Conservation (phyloP, 2,329 filamentous ascomycete species). For the Exophiala lecanii-corni region DNA sequence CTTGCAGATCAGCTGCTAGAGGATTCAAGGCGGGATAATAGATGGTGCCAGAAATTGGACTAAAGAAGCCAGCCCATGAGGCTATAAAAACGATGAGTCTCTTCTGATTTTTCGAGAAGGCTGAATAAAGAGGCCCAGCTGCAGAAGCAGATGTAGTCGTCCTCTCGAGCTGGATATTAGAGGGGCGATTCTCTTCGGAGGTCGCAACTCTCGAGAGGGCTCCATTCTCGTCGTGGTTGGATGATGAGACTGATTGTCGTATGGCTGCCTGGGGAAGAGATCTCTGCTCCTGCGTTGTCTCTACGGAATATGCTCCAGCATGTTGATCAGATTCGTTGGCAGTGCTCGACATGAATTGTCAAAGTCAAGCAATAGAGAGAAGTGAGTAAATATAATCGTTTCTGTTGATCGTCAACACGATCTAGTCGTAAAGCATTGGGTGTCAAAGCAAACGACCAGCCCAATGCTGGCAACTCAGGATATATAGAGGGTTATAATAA, state of each 20-base stretch:
- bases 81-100: constrained; percentile 38
- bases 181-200: constrained; percentile 1
- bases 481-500: too few relatives aligned
- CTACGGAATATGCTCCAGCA: not conserved
- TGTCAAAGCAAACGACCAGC: too few relatives aligned
- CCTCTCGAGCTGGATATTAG: constrained; percentile 10
- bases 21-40: constrained; percentile 43
- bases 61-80: constrained; percentile 40
- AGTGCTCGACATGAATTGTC: not conserved
- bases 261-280: too few relatives aligned
- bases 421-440: too few relatives aligned
- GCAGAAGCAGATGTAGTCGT: constrained; percentile 14
- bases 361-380: too few relatives aligned
- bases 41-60: constrained; percentile 43
- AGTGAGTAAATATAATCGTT: too few relatives aligned
- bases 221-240: not conserved
- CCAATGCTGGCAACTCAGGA: too few relatives aligned
- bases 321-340: not conserved
- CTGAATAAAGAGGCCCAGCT: constrained; percentile 28
- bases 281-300: not conserved
- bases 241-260: too few relatives aligned
- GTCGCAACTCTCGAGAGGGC: constrained; percentile 18
- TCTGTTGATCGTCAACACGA: too few relatives aligned
- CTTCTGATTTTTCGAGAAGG: constrained; percentile 34
- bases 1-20: constrained; percentile 38